Percentiles rank a stretch among this genome's conserved stretches.
Evolutionary conservation across 345 rosid species (phyloP).

Genomic region (Dovyalis caffra): DNA sequence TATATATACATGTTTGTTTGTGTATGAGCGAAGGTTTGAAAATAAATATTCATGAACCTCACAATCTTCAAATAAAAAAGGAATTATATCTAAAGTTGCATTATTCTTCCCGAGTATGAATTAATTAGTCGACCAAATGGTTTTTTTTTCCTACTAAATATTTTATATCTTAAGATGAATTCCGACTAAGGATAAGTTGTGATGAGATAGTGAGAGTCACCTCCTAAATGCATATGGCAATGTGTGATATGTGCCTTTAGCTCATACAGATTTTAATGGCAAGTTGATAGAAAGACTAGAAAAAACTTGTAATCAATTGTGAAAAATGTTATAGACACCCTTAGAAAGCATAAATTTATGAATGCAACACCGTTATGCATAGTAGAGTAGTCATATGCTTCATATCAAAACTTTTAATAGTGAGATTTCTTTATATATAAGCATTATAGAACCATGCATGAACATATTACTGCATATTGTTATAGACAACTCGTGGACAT

Average conservation of each 20-base stretch:
- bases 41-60: too few relatives aligned
- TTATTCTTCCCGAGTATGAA: too few relatives aligned
- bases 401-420: not conserved
- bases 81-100: too few relatives aligned
- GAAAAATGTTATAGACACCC: too few relatives aligned
- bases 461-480: too few relatives aligned
- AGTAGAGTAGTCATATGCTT: constrained; percentile 4
- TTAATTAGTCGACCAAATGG: too few relatives aligned
- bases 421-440: not conserved
- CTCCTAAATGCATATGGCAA: not conserved
- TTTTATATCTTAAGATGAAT: not conserved
- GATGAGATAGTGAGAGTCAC: not conserved
- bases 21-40: too few relatives aligned
- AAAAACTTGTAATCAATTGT: not conserved
- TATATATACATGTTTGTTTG: too few relatives aligned
- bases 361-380: not conserved
- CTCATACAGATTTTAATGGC: not conserved
- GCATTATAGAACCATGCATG: not conserved
- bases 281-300: not conserved
- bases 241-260: not conserved
- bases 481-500: too few relatives aligned
- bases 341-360: not conserved
- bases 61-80: too few relatives aligned
- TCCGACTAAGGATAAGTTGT: not conserved
- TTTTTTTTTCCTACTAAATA: too few relatives aligned